These are phyloP conservation scores for Citrullus mucosospermus DNA, from an alignment of 306 rosid genomes.

Conservation along the genomic window DNA sequence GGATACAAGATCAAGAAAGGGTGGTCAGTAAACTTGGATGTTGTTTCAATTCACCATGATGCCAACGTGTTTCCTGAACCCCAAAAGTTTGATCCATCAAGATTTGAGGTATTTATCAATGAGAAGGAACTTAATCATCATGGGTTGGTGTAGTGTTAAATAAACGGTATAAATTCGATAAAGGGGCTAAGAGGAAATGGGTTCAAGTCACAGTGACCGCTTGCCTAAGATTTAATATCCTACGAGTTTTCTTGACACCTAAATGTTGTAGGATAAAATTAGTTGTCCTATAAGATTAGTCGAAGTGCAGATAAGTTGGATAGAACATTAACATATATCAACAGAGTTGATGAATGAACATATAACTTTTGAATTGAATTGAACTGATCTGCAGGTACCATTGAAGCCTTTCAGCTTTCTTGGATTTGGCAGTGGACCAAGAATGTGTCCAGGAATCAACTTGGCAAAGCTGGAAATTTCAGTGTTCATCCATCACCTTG, in stretches of 20 bases:
- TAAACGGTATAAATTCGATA: too few species aligned
- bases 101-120: conserved; percentile 50
- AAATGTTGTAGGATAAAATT: too few species aligned
- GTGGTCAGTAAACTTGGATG: conserved; percentile 76
- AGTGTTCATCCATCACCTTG: conserved; percentile 67
- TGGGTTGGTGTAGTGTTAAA: too few species aligned
- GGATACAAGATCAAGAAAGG: conserved; percentile 68
- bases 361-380: background rate
- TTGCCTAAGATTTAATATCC: too few species aligned
- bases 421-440: conserved; percentile 82
- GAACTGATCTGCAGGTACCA: conserved; percentile 28
- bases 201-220: too few species aligned
- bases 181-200: too few species aligned
- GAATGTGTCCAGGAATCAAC: conserved; percentile 91
- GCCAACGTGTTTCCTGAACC: conserved; percentile 48
- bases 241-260: too few species aligned
- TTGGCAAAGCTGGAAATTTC: conserved; percentile 74
- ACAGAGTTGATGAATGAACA: background rate
- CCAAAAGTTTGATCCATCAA: conserved; percentile 54
- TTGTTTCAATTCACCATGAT: conserved; percentile 79
- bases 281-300: too few species aligned
- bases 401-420: conserved; percentile 62
- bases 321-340: too few species aligned
- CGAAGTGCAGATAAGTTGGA: too few species aligned
- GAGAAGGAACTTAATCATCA: background rate